Conservation (phyloP, 371 early-diverging fungal genomes). For the Mortierella sp. region DNA sequence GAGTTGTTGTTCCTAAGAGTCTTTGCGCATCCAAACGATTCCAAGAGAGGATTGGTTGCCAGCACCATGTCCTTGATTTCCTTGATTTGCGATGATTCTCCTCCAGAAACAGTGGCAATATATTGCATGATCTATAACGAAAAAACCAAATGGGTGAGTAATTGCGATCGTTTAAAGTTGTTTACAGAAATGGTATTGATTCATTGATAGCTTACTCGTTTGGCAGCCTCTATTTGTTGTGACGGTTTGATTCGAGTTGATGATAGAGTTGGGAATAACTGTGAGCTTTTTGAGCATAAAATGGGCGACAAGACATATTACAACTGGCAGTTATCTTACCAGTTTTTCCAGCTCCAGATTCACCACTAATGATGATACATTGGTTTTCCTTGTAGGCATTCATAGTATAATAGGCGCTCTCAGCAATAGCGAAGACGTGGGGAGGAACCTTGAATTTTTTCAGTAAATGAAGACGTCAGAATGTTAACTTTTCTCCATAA, state of each 20-base stretch:
- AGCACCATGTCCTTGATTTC: conserved; percentile 96
- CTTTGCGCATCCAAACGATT: conserved; percentile 99
- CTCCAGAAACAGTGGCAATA: conserved; percentile 95
- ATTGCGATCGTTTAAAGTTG: too few species aligned
- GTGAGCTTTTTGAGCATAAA: too few species aligned
- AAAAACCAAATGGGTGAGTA: too few species aligned
- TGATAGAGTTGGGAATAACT: not conserved
- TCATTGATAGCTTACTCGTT: conserved; percentile 61
- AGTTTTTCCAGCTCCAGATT: conserved; percentile 95
- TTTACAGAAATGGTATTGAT: not conserved
- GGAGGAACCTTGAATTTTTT: conserved; percentile 75
- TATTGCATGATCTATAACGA: conserved; percentile 89
- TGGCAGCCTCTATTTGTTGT: conserved; percentile 81
- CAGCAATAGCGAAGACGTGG: conserved; percentile 91
- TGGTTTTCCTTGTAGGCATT: conserved; percentile 97
- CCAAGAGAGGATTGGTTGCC: conserved; percentile 97
- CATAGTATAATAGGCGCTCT: conserved; percentile 92
- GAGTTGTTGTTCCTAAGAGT: conserved; percentile 99
- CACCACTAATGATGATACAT: conserved; percentile 97
- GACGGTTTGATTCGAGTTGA: not conserved
- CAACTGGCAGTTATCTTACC: conserved; percentile 45
- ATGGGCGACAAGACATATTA: not conserved
- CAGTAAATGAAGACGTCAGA: conserved; percentile 2
- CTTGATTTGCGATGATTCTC: conserved; percentile 82
- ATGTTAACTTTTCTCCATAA: not conserved